Base-by-base conservation (phyloP, 441 rosid genomes). In the Geranium incanum region DNA sequence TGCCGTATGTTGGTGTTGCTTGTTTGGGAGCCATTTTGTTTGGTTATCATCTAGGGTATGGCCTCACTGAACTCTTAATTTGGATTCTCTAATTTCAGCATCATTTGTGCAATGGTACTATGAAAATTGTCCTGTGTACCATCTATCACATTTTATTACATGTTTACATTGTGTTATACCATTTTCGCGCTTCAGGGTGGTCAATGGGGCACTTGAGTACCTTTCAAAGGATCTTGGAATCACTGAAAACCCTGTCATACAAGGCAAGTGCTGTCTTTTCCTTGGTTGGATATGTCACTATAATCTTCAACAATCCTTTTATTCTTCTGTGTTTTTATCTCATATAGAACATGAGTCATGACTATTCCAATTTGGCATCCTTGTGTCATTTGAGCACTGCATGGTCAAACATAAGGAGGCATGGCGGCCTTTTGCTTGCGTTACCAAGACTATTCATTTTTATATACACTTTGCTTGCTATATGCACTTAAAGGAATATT, bases 41-140 rank as follows among this genome's bases (percentile, higher is more conserved):
- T 80, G 99, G 99, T 75, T 95, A 95, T 78, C 99, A 95, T 84
- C 87, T 92, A n/a, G 98, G 89, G 98, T 91, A 86, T 71, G 84
- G 69, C 57, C 69, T 16, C 23, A 6, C 67, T 71, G 23, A 59
- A 57, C 63, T 70, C n/a, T 15, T 41, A 41, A 68, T 28, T 28
- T 36, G 19, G 33, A 23, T 18, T 6, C 4, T 28, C 18, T 68
- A 52, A 15, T 12, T 67, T 18, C n/a, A 23, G 23, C 55, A 21
- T 13, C 5, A 68, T 50, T 50, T 70, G 2, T 21, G 50, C 66
- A 59, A 57, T 36, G 41, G 36, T 71, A 41, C 28, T 52, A 43
- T 55, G 12, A 33, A 7, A 69, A 23, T 74, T 65, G 4, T 57
- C n/a, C n/a, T 74, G 13, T 39, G 33, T 11, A 43, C 13, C 6